Evolutionary conservation across 2,329 filamentous ascomycete genomes (phyloP).

Genomic region (Fusarium drepaniforme): DNA sequence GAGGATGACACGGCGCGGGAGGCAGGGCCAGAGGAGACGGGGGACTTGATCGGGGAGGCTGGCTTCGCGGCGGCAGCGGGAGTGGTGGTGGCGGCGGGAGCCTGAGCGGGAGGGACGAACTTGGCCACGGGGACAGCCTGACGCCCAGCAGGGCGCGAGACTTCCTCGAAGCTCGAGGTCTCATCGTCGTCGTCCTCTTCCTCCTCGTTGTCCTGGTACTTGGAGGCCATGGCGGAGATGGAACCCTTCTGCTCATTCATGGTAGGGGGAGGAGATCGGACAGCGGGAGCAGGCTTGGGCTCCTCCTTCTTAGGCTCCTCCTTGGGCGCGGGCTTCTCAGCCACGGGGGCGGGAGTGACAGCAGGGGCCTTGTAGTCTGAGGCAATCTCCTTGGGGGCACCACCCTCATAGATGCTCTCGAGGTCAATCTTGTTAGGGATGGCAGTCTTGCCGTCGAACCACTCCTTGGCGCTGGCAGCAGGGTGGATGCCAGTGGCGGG

Average conservation of each 20-base stretch:
- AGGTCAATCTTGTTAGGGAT: constrained; percentile 93
- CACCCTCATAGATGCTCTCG: constrained; percentile 90
- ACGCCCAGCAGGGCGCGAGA: constrained; percentile 80
- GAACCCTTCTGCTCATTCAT: constrained; percentile 89
- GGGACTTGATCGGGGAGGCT: constrained; percentile 49
- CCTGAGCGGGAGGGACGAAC: constrained; percentile 51
- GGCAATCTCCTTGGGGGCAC: constrained; percentile 81
- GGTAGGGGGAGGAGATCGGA: constrained; percentile 68
- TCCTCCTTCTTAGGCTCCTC: constrained; percentile 66
- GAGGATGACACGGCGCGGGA: constrained; percentile 44
- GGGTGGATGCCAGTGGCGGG: constrained; percentile 85
- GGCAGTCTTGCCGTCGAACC: constrained; percentile 86
- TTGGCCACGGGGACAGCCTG: constrained; percentile 57
- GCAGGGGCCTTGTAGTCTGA: constrained; percentile 73
- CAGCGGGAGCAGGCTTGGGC: constrained; percentile 61
- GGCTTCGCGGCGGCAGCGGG: constrained; percentile 45
- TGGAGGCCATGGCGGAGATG: constrained; percentile 86
- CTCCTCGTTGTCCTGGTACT: constrained; percentile 81
- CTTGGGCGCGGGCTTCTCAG: constrained; percentile 53
- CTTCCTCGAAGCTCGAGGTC: constrained; percentile 87
- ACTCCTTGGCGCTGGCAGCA: constrained; percentile 83
- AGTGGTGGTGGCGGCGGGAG: constrained; percentile 35
- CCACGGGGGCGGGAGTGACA: constrained; percentile 56
- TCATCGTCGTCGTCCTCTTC: constrained; percentile 75
- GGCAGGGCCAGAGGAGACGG: constrained; percentile 47